phyloP scores from a whole-genome alignment of 1,284 basidiomycete genomes.

The Melampsora larici-populina region DNA sequence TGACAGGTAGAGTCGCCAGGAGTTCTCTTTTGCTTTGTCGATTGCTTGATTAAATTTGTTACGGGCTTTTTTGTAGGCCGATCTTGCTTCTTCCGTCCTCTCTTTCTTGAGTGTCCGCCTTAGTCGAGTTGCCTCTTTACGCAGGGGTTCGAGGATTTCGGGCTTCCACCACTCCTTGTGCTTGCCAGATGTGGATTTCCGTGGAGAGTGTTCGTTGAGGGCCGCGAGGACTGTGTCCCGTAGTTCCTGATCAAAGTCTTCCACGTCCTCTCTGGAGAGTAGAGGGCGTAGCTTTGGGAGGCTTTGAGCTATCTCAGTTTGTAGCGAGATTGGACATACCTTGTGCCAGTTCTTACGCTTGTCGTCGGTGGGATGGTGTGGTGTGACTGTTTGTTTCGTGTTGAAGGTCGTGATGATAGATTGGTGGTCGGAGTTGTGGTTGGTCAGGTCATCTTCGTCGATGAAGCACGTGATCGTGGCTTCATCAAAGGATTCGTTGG shows the following conservation, averaged over 20 bases:
- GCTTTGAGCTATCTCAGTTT: not conserved
- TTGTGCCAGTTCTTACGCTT: not conserved
- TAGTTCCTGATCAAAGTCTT: not conserved
- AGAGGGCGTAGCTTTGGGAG: not conserved
- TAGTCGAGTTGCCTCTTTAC: too few species aligned
- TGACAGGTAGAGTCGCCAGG: too few species aligned
- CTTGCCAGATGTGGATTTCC: not conserved
- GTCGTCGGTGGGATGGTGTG: too few species aligned
- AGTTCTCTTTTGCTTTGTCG: too few species aligned
- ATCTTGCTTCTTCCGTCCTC: not conserved
- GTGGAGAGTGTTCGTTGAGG: not conserved
- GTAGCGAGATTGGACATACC: not conserved
- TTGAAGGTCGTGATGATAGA: constrained; percentile 13
- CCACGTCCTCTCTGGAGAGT: not conserved
- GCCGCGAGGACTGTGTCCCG: not conserved
- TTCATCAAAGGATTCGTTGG: not conserved
- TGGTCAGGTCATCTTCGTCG: not conserved
- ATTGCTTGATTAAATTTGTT: not conserved
- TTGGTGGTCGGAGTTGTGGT: constrained; percentile 32
- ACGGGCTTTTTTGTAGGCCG: too few species aligned
- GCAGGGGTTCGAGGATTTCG: too few species aligned
- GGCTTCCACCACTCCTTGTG: not conserved
- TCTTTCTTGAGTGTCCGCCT: too few species aligned
- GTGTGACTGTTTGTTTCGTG: not conserved
- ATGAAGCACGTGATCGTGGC: not conserved